Percentiles rank a stretch among this genome's conserved stretches.
phyloP scores from a whole-genome alignment of 192 early-diverging fungal species.

The Backusella macrospora region DNA sequence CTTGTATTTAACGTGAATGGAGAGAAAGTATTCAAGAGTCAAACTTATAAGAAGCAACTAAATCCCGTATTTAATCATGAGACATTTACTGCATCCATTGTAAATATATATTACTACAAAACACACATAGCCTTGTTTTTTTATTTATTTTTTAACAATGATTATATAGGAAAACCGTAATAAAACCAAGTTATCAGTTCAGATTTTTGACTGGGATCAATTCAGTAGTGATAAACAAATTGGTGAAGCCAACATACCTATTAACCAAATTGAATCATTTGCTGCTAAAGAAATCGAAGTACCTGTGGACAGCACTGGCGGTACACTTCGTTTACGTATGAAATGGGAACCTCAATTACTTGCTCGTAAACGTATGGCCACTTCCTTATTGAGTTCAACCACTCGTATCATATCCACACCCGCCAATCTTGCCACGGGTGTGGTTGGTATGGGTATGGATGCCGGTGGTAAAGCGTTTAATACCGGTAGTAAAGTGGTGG shows the following conservation, averaged over 20 bases:
- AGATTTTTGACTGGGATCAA: slow-evolving; percentile 82
- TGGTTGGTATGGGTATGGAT: slow-evolving; percentile 58
- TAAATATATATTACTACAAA: slow-evolving; percentile 18
- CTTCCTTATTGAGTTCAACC: slow-evolving; percentile 27
- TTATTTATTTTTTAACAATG: neutral
- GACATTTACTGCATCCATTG: slow-evolving; percentile 54
- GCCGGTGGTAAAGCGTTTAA: slow-evolving; percentile 43
- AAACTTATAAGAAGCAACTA: slow-evolving; percentile 71
- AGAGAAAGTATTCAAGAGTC: slow-evolving; percentile 68
- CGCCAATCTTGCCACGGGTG: slow-evolving; percentile 60
- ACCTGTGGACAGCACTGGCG: neutral
- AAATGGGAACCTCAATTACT: slow-evolving; percentile 61
- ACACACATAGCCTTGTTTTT: neutral
- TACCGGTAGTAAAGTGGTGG: slow-evolving; percentile 30
- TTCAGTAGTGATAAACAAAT: slow-evolving; percentile 61
- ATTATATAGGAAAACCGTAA: slow-evolving; percentile 39
- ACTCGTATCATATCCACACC: slow-evolving; percentile 53
- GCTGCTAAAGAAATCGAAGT: slow-evolving; percentile 28
- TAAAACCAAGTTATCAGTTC: slow-evolving; percentile 57
- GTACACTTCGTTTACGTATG: slow-evolving; percentile 49
- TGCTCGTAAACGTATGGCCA: slow-evolving; percentile 34
- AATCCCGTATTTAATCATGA: slow-evolving; percentile 74
- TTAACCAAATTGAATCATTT: slow-evolving; percentile 43
- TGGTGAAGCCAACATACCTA: slow-evolving; percentile 53
- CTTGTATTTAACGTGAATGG: slow-evolving; percentile 65